phyloP scores from a whole-genome alignment of 139 green algal genomes.

The Chlamydomonas asymmetrica region DNA sequence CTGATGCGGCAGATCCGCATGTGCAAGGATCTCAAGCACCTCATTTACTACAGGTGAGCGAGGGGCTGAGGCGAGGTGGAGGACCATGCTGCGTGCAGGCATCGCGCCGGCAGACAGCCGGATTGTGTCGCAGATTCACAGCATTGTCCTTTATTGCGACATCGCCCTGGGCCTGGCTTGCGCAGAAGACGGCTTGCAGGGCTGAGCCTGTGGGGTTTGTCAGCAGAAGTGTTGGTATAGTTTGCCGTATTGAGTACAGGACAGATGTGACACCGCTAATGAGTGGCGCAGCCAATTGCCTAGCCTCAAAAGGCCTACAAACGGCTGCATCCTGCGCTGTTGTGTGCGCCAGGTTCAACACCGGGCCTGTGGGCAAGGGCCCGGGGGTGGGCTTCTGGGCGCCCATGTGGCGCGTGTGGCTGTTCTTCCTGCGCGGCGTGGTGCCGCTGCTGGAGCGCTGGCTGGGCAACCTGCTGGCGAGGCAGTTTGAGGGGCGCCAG shows the following conservation, averaged over 20 bases:
- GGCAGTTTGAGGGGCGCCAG: constrained; percentile 98
- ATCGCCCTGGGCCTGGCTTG: too few species aligned
- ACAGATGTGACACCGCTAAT: too few species aligned
- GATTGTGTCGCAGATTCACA: too few species aligned
- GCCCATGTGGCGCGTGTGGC: constrained; percentile 99
- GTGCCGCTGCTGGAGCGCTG: constrained; percentile 98
- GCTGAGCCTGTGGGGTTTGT: too few species aligned
- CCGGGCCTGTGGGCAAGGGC: constrained; percentile 95
- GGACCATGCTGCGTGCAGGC: too few species aligned
- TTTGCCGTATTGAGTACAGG: too few species aligned
- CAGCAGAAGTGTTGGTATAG: too few species aligned
- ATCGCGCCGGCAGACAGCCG: too few species aligned
- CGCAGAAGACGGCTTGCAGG: too few species aligned
- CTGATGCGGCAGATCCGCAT: constrained; percentile 99
- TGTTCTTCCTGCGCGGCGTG: constrained; percentile 99
- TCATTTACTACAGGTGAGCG: constrained; percentile 99
- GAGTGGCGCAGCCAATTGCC: too few species aligned
- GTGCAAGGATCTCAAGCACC: constrained; percentile 99
- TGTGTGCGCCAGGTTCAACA: constrained; percentile 82
- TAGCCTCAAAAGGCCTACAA: too few species aligned
- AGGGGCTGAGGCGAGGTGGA: neutral
- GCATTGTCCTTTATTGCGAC: too few species aligned
- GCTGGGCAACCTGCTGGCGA: constrained; percentile 98
- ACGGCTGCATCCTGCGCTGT: neutral
- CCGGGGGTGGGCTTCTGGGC: constrained; percentile 99